Evolutionary conservation across 179 eudicot genomes (phyloP).

Genomic region (Amaranthus tricolor): DNA sequence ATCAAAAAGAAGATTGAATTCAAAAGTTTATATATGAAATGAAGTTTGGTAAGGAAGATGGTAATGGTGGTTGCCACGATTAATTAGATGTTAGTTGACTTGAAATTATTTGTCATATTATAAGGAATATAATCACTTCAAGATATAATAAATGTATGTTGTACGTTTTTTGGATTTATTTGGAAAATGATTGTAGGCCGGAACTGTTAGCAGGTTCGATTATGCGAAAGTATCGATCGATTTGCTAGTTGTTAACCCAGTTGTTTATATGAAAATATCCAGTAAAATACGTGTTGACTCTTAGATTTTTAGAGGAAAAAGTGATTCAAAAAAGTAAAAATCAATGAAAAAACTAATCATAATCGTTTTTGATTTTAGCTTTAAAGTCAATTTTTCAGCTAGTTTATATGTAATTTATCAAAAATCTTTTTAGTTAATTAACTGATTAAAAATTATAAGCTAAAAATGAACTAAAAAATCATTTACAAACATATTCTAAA

Average conservation of each 20-base stretch:
- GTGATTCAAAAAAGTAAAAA: too few species aligned
- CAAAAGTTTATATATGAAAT: conserved; percentile 25
- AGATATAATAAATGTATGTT: not conserved
- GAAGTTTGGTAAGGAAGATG: conserved; percentile 29
- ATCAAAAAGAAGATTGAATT: conserved; percentile 20
- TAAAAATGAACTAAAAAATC: too few species aligned
- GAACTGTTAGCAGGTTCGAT: not conserved
- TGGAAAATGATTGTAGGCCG: conserved; percentile 11
- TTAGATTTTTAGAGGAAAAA: too few species aligned
- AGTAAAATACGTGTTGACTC: too few species aligned
- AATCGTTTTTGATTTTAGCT: too few species aligned
- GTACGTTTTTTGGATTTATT: conserved; percentile 4
- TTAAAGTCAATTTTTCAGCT: too few species aligned
- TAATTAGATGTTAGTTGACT: conserved; percentile 36
- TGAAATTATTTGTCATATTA: not conserved
- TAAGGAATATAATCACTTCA: not conserved
- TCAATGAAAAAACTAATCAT: too few species aligned
- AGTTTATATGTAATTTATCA: too few species aligned
- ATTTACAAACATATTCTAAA: too few species aligned
- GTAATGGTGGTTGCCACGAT: conserved; percentile 51
- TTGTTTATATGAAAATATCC: too few species aligned
- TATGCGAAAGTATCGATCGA: not conserved
- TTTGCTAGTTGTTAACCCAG: not conserved
- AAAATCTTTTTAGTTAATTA: too few species aligned
- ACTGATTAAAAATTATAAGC: too few species aligned